Evolutionary conservation across 768 basidiomycete species (phyloP).

Genomic region (Mycena vulgaris): DNA sequence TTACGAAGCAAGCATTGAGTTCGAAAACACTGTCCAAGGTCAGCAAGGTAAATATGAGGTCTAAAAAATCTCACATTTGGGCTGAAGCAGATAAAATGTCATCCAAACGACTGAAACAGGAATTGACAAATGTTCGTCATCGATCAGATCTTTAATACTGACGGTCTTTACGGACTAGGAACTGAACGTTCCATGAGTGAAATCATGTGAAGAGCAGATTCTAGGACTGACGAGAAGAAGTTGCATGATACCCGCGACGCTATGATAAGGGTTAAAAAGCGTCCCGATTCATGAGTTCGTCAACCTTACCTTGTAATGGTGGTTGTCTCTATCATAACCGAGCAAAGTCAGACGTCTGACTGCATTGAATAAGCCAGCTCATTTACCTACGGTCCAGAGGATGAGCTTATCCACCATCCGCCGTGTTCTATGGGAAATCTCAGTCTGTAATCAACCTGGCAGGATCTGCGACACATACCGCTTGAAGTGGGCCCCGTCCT

Average conservation of each 20-base stretch:
- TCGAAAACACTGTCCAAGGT: too few relatives aligned
- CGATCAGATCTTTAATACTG: too few relatives aligned
- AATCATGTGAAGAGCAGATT: not conserved
- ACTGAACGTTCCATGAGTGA: not conserved
- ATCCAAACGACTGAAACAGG: not conserved
- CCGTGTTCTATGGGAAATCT: too few relatives aligned
- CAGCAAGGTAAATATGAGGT: too few relatives aligned
- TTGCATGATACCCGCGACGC: not conserved
- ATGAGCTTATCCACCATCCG: not conserved
- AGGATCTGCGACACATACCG: not conserved
- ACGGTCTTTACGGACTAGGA: not conserved
- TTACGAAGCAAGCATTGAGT: too few relatives aligned
- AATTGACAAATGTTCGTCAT: not conserved
- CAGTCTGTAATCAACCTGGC: too few relatives aligned
- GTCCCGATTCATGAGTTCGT: not conserved
- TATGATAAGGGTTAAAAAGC: not conserved
- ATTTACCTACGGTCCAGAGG: not conserved
- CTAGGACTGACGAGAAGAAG: not conserved
- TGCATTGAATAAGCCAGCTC: not conserved
- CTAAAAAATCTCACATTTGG: not conserved
- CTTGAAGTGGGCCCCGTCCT: not conserved
- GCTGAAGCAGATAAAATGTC: not conserved
- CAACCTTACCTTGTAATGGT: not conserved
- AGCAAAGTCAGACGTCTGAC: too few relatives aligned
- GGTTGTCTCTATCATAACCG: not conserved